A percentile compares a stretch with the other conserved stretches of the same genome.
Evolutionary conservation across 371 early-diverging fungal species (phyloP).

Genomic region (Apophysomyces variabilis): DNA sequence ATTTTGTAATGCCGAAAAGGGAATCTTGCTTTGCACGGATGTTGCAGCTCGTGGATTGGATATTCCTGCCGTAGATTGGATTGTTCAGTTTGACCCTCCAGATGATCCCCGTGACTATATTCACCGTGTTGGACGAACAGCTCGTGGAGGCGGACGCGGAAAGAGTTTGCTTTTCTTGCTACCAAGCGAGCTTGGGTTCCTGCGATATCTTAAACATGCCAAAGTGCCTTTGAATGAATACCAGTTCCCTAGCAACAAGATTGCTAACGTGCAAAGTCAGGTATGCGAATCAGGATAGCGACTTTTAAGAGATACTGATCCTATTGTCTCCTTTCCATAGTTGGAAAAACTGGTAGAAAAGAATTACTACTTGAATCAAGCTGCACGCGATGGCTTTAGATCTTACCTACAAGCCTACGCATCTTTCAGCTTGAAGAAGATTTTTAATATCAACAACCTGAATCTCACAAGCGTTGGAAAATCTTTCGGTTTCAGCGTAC

Average conservation of each 20-base stretch:
- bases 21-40: conserved; percentile 96
- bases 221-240: conserved; percentile 98
- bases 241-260: conserved; percentile 93
- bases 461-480: conserved; percentile 93
- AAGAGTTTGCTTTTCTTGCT: conserved; percentile 95
- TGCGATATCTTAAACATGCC: conserved; percentile 96
- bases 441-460: conserved; percentile 91
- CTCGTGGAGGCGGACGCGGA: conserved; percentile 90
- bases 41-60: conserved; percentile 99
- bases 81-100: conserved; percentile 99
- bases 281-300: conserved; percentile 19
- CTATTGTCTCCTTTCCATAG: conserved; percentile 42
- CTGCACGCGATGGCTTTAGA: conserved; percentile 98
- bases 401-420: conserved; percentile 98
- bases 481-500: conserved; percentile 96
- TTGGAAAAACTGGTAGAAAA: conserved; percentile 95
- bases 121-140: conserved; percentile 99
- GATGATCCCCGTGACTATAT: conserved; percentile 98
- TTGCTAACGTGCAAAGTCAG: conserved; percentile 92
- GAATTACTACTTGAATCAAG: conserved; percentile 98
- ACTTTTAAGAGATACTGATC: background rate
- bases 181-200: conserved; percentile 95
- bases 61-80: conserved; percentile 98
- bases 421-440: conserved; percentile 93
- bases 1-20: conserved; percentile 89